Evolutionary conservation across 1,139 yeast species (phyloP).

Genomic region (Suhomyces coccinellae): DNA sequence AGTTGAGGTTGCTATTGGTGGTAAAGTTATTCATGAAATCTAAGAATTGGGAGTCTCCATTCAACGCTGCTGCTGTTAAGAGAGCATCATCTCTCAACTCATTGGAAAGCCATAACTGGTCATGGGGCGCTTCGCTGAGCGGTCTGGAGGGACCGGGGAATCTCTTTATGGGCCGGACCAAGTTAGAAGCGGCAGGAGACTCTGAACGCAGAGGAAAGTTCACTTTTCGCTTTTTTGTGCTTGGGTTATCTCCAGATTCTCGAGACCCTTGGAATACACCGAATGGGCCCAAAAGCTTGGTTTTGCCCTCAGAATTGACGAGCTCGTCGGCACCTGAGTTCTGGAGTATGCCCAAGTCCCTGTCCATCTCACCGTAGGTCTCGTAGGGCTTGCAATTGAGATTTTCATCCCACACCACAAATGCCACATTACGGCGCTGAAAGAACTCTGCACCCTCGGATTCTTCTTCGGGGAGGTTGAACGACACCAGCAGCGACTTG

Average conservation of each 20-base stretch:
- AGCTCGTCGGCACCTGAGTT: slow-evolving; percentile 45
- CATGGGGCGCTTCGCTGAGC: slow-evolving; percentile 17
- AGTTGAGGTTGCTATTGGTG: slow-evolving; percentile 17
- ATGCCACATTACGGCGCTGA: slow-evolving; percentile 73
- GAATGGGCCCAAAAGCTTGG: slow-evolving; percentile 74
- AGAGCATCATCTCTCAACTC: slow-evolving; percentile 72
- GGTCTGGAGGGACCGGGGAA: slow-evolving; percentile 1
- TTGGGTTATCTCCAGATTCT: not conserved
- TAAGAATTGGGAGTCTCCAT: slow-evolving; percentile 59
- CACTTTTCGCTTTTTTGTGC: slow-evolving; percentile 1
- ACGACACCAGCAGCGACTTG: slow-evolving; percentile 28
- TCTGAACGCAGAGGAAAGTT: not conserved
- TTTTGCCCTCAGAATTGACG: slow-evolving; percentile 39
- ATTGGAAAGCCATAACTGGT: slow-evolving; percentile 62
- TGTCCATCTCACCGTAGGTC: slow-evolving; percentile 81
- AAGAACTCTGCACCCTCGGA: slow-evolving; percentile 45
- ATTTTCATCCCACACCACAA: slow-evolving; percentile 60
- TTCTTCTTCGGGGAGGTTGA: slow-evolving; percentile 18
- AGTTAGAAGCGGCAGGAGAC: not conserved
- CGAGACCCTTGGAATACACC: slow-evolving; percentile 58
- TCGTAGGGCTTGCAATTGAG: slow-evolving; percentile 50
- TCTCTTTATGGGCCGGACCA: not conserved
- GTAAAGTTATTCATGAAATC: slow-evolving; percentile 48
- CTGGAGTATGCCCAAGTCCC: slow-evolving; percentile 63
- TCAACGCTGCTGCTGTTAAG: slow-evolving; percentile 70